phyloP scores from a whole-genome alignment of 2,329 filamentous ascomycete species.

The Hypocrella siamensis region DNA sequence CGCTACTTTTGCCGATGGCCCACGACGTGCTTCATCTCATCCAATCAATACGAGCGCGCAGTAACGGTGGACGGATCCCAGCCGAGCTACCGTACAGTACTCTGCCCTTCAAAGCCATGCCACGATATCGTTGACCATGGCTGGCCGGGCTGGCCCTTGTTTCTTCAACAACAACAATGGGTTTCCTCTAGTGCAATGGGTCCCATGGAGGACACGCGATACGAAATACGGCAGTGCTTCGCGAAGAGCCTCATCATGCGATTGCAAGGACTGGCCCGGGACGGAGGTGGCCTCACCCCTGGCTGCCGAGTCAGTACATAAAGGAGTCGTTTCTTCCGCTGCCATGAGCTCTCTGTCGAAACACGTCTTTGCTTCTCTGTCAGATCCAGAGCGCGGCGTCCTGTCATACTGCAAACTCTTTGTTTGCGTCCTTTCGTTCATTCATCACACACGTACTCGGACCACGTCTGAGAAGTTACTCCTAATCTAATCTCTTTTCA shows the following conservation, averaged over 20 bases:
- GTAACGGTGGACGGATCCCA: background rate
- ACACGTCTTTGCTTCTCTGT: constrained; percentile 10
- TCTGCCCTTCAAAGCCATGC: background rate
- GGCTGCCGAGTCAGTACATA: background rate
- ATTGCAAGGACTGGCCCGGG: background rate
- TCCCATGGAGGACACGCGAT: too few relatives aligned
- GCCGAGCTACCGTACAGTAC: too few relatives aligned
- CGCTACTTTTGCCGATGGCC: background rate
- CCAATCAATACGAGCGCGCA: background rate
- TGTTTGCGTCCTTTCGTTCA: constrained; percentile 26
- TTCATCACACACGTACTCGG: constrained; percentile 17
- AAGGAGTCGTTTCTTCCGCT: background rate
- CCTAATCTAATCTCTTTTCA: constrained; percentile 7
- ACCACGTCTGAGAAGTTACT: constrained; percentile 8
- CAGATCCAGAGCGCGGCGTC: constrained; percentile 13
- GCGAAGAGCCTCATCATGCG: background rate
- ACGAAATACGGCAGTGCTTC: background rate
- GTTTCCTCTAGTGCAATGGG: background rate
- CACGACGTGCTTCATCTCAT: background rate
- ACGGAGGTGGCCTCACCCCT: background rate
- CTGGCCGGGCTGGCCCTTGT: background rate
- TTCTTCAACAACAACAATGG: background rate
- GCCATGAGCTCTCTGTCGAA: background rate
- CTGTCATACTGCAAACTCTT: constrained; percentile 19
- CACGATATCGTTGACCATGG: background rate